These are phyloP conservation scores for Collybiopsis confluens DNA, from an alignment of 768 basidiomycete species.

Conservation along the genomic window DNA sequence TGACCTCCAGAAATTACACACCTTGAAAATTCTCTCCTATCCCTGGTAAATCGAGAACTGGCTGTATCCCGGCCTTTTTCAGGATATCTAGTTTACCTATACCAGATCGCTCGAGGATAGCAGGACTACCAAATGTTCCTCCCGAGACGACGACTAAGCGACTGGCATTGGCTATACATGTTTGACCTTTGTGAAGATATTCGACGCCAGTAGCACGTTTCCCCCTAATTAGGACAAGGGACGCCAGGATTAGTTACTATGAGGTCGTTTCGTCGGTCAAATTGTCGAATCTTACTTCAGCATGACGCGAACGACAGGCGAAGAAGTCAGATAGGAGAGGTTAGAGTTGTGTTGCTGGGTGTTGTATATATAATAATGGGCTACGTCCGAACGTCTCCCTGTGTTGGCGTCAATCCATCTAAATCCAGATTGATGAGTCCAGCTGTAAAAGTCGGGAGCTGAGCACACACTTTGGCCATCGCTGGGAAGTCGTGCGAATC, in stretches of 20 bases:
- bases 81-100: slow-evolving; percentile 56
- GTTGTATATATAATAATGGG: slow-evolving; percentile 1
- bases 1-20: too few relatives aligned
- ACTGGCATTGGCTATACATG: slow-evolving; percentile 25
- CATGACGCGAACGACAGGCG: too few relatives aligned
- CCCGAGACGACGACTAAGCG: slow-evolving; percentile 46
- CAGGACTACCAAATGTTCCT: slow-evolving; percentile 52
- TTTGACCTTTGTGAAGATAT: slow-evolving; percentile 33
- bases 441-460: too few relatives aligned
- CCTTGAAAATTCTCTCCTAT: slow-evolving; percentile 72
- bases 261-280: too few relatives aligned
- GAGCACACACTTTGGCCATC: too few relatives aligned
- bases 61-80: slow-evolving; percentile 39
- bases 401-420: slow-evolving; percentile 8
- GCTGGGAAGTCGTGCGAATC: too few relatives aligned
- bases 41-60: slow-evolving; percentile 61
- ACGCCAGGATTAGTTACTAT: too few relatives aligned
- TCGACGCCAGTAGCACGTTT: slow-evolving; percentile 46
- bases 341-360: too few relatives aligned
- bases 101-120: slow-evolving; percentile 59
- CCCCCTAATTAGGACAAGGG: too few relatives aligned
- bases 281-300: too few relatives aligned
- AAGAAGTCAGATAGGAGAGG: too few relatives aligned
- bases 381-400: slow-evolving; percentile 24
- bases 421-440: background rate